Base-by-base conservation (phyloP, 805 yeast species). In the Spathaspora boniae region DNA sequence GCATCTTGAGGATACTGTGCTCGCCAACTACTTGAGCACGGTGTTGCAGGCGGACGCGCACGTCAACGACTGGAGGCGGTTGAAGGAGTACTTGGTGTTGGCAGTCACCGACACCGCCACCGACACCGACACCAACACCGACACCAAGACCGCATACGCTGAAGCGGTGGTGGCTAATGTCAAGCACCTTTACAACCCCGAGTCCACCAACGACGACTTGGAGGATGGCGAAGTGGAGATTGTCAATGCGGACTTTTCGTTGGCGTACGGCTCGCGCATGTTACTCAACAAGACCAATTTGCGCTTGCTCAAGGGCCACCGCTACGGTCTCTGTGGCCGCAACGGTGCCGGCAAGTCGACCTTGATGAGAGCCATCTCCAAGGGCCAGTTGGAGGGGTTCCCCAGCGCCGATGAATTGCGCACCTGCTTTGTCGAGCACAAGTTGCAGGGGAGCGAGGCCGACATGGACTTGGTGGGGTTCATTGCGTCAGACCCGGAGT, bases 321-420 rank as follows among this genome's bases (percentile, higher is more conserved):
- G 98, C 65, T 91, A 91, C 56, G 98, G 98, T 71, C 74, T 91
- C 43, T 87, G 96, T 73, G 98, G 98, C 58, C 76, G 97, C 67
- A 91, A 91, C 59, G 98, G 98, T 75, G 97, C 96, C 41, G 98
- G 98, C 70, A 91, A 91, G 65, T 88, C 97, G 9, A 91, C 98
- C 11, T 72, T 91, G 53, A 88, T 91, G 98, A 79, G 98, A 62
- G 82, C 98, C 20, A 93, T 91, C 53, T 87, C 96, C 37, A 86
- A 87, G 55, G 98, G 98, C 40, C 96, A 91, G 67, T 73, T 91
- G 45, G 98, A 91, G 67, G 98, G 98, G 4, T 91, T 93, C 80
- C 98, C 98, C 29, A 83, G 86, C 49, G 81, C 87, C 53, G 77
- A 83, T 37, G 82, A 82, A 54, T 69, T 93, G 45, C 80, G 85